Base-by-base conservation (phyloP, 139 green algal species). In the Coelastrella sp. region DNA sequence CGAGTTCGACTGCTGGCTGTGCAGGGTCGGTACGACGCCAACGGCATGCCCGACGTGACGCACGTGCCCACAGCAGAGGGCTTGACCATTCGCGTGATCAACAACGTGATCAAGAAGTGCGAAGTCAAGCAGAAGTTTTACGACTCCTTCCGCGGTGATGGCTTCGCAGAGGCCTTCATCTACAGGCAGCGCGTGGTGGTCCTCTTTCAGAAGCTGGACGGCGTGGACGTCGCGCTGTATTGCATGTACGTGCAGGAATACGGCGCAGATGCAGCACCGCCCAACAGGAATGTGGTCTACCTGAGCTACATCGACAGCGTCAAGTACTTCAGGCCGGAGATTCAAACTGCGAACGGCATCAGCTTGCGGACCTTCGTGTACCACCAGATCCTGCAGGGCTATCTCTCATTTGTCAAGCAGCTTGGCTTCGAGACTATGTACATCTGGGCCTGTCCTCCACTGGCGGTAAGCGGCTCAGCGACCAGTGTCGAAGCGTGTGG, bases 381-480 rank as follows among this genome's bases (percentile, higher is more conserved):
- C 96, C 98, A 99, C 91, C 96, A 99, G 91, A 92, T 99, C 56
- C 93, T 99, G 87, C 68, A 97, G 54, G 96, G 90, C n/a, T 99
- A 99, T 94, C 91, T 99, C 54, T 73, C 96, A 19, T 99, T 98
- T 90, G 93, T 95, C 75, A 97, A 97, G 90, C 73, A 89, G 59
- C 94, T 96, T 75, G 98, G 98, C 77, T 99, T 97, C 90, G 95
- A 96, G 79, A 93, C 93, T 83, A 99, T 99, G 95, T 99, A 98
- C 96, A 99, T 99, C 94, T 99, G 98, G 98, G 97, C 98, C 1
- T 99, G 98, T 95, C 98, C 98, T 20, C 98, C 98, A 14, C 93
- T 99, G 82, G 93, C 96, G 93, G 96, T 97, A 61, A 77, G 95
- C 73, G 13, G n/a, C 32, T 47, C 32, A 47, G 32, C 32, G 32